These are phyloP conservation scores for Galerina sulciceps DNA, from an alignment of 768 basidiomycete species.

Conservation along the genomic window DNA sequence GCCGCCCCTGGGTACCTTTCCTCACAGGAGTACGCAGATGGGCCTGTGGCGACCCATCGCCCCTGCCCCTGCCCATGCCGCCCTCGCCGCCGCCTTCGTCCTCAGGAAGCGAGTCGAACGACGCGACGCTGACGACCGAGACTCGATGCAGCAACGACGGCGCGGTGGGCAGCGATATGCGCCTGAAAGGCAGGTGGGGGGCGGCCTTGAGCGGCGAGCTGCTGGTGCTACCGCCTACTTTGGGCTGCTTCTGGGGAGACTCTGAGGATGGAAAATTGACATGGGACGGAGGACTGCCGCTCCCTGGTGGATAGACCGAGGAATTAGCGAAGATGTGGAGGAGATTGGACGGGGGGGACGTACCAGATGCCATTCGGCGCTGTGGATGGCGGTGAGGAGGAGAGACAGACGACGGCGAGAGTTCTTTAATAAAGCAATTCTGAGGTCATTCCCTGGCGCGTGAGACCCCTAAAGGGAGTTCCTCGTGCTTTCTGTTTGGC, in stretches of 20 bases:
- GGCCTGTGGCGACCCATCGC: constrained; percentile 13
- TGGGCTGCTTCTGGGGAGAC: constrained; percentile 17
- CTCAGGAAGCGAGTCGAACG: constrained; percentile 75
- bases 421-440: neutral
- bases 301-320: constrained; percentile 4
- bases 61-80: too few relatives aligned
- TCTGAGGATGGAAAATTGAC: constrained; percentile 19
- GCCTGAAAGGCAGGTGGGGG: constrained; percentile 62
- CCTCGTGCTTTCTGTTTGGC: constrained; percentile 10
- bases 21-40: constrained; percentile 7
- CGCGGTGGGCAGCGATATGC: constrained; percentile 62
- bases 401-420: neutral
- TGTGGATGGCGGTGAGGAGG: neutral
- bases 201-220: constrained; percentile 37
- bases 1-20: constrained; percentile 32
- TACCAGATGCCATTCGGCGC: constrained; percentile 17
- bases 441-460: constrained; percentile 6
- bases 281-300: neutral
- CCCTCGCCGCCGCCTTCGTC: constrained; percentile 13
- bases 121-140: constrained; percentile 72
- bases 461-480: neutral
- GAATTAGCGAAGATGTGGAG: neutral
- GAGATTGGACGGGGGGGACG: neutral
- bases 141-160: constrained; percentile 59
- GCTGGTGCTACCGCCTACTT: constrained; percentile 15